Percentiles rank a stretch among this genome's conserved stretches.
Evolutionary conservation across 495 filamentous ascomycete species (phyloP).

Genomic region (Annulohypoxylon maeteangense): DNA sequence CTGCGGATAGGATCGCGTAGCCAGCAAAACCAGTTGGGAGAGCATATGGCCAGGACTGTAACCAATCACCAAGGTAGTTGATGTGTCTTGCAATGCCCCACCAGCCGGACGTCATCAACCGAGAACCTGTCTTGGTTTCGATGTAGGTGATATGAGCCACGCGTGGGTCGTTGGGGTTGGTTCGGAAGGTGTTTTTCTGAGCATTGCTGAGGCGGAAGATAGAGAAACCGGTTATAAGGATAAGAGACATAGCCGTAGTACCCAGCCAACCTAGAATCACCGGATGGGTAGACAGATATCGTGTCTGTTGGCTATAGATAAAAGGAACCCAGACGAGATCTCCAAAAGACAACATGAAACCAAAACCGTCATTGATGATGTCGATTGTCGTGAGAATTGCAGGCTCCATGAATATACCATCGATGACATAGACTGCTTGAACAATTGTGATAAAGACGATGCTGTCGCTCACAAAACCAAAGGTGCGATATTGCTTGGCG

Average conservation of each 20-base stretch:
- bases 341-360: slow-evolving; percentile 95
- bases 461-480: slow-evolving; percentile 85
- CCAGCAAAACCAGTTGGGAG: slow-evolving; percentile 90
- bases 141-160: slow-evolving; percentile 87
- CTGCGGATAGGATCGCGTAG: slow-evolving; percentile 70
- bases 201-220: slow-evolving; percentile 94
- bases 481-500: slow-evolving; percentile 85
- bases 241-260: slow-evolving; percentile 67
- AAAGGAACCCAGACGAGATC: slow-evolving; percentile 96
- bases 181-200: slow-evolving; percentile 95
- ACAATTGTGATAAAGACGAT: slow-evolving; percentile 83
- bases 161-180: slow-evolving; percentile 82
- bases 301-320: slow-evolving; percentile 83
- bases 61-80: slow-evolving; percentile 98
- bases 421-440: slow-evolving; percentile 86
- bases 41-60: slow-evolving; percentile 91
- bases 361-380: slow-evolving; percentile 93
- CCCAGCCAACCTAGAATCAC: slow-evolving; percentile 75
- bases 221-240: slow-evolving; percentile 77
- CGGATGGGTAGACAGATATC: slow-evolving; percentile 89
- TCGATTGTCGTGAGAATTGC: slow-evolving; percentile 96
- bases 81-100: slow-evolving; percentile 94
- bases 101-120: slow-evolving; percentile 88
- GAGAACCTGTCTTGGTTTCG: slow-evolving; percentile 82
- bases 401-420: slow-evolving; percentile 88